These are phyloP conservation scores for Blastocrithidia nonstop DNA, from an alignment of 208 protist genomes.

Conservation along the genomic window DNA sequence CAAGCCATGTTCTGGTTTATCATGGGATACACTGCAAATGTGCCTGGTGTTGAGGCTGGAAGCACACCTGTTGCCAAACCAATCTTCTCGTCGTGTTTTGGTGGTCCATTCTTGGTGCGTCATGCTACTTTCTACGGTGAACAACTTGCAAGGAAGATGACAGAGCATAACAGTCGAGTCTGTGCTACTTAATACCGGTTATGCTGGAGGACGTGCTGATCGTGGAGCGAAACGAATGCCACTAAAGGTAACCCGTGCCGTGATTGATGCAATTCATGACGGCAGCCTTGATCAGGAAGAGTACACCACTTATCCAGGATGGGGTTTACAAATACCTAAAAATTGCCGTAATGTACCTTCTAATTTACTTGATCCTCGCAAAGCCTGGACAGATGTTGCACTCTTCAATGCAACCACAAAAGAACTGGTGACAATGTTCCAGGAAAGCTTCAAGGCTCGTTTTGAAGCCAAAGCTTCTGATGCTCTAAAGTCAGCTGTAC, in stretches of 20 bases:
- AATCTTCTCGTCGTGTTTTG: slow-evolving; percentile 93
- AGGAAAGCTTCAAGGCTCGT: slow-evolving; percentile 83
- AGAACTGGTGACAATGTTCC: slow-evolving; percentile 86
- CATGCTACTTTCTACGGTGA: slow-evolving; percentile 93
- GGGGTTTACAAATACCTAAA: slow-evolving; percentile 84
- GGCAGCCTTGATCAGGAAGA: slow-evolving; percentile 68
- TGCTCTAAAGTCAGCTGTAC: slow-evolving; percentile 72
- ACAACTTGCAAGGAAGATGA: slow-evolving; percentile 90
- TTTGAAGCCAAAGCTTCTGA: slow-evolving; percentile 65
- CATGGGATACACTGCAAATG: slow-evolving; percentile 89
- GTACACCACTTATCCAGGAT: slow-evolving; percentile 64
- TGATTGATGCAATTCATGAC: slow-evolving; percentile 93
- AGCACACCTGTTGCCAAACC: slow-evolving; percentile 80
- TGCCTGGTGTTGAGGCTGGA: slow-evolving; percentile 89
- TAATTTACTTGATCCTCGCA: slow-evolving; percentile 82
- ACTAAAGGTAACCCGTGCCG: slow-evolving; percentile 86
- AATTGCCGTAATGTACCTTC: slow-evolving; percentile 48
- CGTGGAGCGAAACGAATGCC: slow-evolving; percentile 81
- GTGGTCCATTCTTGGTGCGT: slow-evolving; percentile 90
- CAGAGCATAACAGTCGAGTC: slow-evolving; percentile 53
- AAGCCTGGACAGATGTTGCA: slow-evolving; percentile 78
- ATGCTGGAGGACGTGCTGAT: slow-evolving; percentile 75
- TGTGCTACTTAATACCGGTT: slow-evolving; percentile 95
- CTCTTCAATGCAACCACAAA: slow-evolving; percentile 65
- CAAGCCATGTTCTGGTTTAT: slow-evolving; percentile 94